Conservation (phyloP, 371 early-diverging fungal genomes). For the Apophysomyces ossiformis region DNA sequence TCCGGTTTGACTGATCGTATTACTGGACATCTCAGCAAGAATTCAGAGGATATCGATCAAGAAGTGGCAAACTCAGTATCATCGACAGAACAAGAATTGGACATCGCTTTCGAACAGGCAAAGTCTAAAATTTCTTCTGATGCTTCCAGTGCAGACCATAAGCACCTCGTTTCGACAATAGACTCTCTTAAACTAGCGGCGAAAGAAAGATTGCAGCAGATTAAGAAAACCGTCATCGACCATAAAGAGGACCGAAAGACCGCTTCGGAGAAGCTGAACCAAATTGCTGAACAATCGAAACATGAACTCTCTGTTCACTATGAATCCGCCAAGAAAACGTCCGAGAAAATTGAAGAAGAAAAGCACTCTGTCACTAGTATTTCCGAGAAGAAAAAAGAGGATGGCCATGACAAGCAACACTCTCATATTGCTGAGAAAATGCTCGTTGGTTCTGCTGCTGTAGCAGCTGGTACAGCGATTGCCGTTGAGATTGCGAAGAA, state of each 20-base stretch:
- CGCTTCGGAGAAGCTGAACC: constrained; percentile 1
- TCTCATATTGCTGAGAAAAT: constrained; percentile 31
- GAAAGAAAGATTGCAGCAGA: not conserved
- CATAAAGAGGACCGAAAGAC: constrained; percentile 5
- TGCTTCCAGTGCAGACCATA: constrained; percentile 1
- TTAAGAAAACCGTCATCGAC: not conserved
- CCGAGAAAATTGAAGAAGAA: not conserved
- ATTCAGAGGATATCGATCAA: not conserved
- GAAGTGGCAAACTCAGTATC: not conserved
- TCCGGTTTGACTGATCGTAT: constrained; percentile 3
- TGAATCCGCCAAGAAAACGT: constrained; percentile 4
- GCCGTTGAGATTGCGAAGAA: constrained; percentile 34
- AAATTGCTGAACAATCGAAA: constrained; percentile 7
- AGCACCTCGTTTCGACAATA: constrained; percentile 1
- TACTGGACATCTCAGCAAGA: not conserved
- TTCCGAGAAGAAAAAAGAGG: not conserved
- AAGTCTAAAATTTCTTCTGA: constrained; percentile 6
- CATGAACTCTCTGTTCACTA: constrained; percentile 4
- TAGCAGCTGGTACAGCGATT: constrained; percentile 31
- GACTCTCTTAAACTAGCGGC: not conserved
- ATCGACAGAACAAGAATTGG: not conserved
- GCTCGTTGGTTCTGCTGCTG: constrained; percentile 28
- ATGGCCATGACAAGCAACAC: not conserved
- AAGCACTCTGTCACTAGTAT: not conserved
- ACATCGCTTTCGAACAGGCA: not conserved